Evolutionary conservation across 352 stramenopile genomes (phyloP), one percentile per base, ranked within the genome.

Genomic region (Plasmopara halstedii): DNA sequence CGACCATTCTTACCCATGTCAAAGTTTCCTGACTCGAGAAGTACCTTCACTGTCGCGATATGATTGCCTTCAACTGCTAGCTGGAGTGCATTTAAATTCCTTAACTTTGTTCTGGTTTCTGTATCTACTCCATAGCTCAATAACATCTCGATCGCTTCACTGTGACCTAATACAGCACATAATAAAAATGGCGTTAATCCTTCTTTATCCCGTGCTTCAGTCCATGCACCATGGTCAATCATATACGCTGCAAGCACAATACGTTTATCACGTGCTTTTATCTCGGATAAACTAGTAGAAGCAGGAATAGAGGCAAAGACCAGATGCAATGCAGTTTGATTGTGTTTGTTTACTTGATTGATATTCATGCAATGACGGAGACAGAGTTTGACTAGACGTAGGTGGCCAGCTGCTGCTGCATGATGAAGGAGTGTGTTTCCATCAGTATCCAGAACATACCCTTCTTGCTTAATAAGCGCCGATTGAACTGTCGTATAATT

Each of bases 141-240:
- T 10, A 94, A 50, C 62, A 88, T 73, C 4, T 86, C 72, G 1
- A 82, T 62, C 0, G 72, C 74, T 39, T 88, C 62, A 0, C 60
- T 67, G 21, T 88, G 77, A 14, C 75, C 75, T 22, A 90, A 47
- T 2, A 64, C 70, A 0, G 73, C 51, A 39, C 66, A 82, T 8
- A 85, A 22, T 11, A 91, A 33, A 6, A 94, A 42, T 1, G 79
- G 77, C 7, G 82, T 90, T 32, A 86, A 61, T 0, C 73, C 69
- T 44, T 73, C 62, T 29, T 74, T 56, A 41, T 90, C 82, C 0
- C 65, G 41, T 8, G 73, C 70, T 73, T 91, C 78, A 26, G 88
- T 75, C 79, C 79, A 89, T 6, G 76, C 82, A 2, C 77, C 81
- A 38, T 94, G 79, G 38, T 88, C 69, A n/a, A 94, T 86, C 78